These are phyloP conservation scores for Blepharisma japonicum DNA, from an alignment of 73 alveolate genomes.

Conservation along the genomic window DNA sequence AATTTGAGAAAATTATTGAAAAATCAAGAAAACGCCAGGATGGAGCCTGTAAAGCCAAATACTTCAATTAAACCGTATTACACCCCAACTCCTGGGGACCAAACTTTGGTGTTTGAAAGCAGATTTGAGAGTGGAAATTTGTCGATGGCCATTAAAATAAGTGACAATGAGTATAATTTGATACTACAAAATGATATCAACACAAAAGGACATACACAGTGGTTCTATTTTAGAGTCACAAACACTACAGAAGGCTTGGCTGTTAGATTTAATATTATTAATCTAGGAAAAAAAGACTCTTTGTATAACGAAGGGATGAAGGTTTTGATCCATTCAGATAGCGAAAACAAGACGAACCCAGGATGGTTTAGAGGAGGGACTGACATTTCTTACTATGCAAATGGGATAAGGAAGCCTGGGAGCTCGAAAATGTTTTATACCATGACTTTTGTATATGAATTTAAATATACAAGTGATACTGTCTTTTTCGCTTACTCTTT, in stretches of 20 bases:
- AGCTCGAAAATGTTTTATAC: constrained; percentile 92
- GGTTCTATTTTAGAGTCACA: constrained; percentile 76
- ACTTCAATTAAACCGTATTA: background rate
- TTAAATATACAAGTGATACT: constrained; percentile 93
- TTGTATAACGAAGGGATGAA: constrained; percentile 91
- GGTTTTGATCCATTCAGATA: constrained; percentile 70
- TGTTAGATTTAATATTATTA: constrained; percentile 70
- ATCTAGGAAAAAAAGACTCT: constrained; percentile 67
- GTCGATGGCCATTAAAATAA: constrained; percentile 50
- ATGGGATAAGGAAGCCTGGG: constrained; percentile 79
- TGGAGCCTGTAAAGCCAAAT: background rate
- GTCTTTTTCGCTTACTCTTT: constrained; percentile 97
- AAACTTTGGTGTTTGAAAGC: constrained; percentile 70
- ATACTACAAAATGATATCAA: constrained; percentile 77
- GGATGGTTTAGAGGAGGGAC: constrained; percentile 90
- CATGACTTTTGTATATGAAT: constrained; percentile 89
- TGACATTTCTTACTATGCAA: constrained; percentile 82
- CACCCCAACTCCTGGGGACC: constrained; percentile 33
- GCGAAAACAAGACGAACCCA: constrained; percentile 39
- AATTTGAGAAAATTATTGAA: constrained; percentile 12
- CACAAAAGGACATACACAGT: constrained; percentile 83
- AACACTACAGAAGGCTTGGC: constrained; percentile 47
- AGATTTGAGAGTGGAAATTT: constrained; percentile 84
- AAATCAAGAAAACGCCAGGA: background rate
- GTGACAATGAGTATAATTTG: constrained; percentile 64